phyloP scores from a whole-genome alignment of 164 flowering plant genomes.

The Saururus chinensis region DNA sequence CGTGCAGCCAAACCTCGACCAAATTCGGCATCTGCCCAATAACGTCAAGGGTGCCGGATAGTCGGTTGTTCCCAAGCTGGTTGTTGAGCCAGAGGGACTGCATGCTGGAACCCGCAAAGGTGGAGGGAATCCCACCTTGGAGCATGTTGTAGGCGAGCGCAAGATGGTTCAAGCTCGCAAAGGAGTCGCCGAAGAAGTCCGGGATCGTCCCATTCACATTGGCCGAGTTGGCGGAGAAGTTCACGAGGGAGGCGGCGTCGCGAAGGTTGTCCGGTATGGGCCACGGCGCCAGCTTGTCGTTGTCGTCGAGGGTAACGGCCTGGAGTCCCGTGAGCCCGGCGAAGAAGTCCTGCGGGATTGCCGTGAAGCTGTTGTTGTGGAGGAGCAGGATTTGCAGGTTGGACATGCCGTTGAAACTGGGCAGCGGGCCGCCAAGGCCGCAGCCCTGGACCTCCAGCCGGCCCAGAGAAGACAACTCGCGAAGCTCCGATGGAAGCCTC shows the following conservation, averaged over 20 bases:
- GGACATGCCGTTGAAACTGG: conserved; percentile 50
- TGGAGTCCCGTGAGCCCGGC: conserved; percentile 37
- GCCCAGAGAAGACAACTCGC: background rate
- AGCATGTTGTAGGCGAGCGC: conserved; percentile 58
- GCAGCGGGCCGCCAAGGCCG: conserved; percentile 59
- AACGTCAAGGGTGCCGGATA: conserved; percentile 54
- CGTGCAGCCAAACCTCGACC: conserved; percentile 71
- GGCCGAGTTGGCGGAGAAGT: conserved; percentile 79
- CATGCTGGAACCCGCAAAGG: conserved; percentile 41
- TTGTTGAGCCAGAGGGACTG: conserved; percentile 89
- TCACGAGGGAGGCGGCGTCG: conserved; percentile 44
- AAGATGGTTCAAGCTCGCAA: conserved; percentile 49
- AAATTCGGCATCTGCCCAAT: conserved; percentile 62
- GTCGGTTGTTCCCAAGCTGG: conserved; percentile 39
- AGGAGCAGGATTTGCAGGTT: conserved; percentile 50
- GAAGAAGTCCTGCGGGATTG: conserved; percentile 67
- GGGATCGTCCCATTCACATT: conserved; percentile 60
- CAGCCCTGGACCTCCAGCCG: conserved; percentile 65
- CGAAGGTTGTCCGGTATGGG: conserved; percentile 47
- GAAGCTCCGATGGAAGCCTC: background rate
- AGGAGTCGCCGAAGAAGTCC: conserved; percentile 36
- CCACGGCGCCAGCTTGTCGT: conserved; percentile 50
- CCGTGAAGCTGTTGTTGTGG: conserved; percentile 44
- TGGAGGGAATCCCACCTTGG: conserved; percentile 53
- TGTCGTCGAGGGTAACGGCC: conserved; percentile 24